These are phyloP conservation scores for Escallonia herrerae DNA, from an alignment of 129 eudicot genomes.

Conservation along the genomic window DNA sequence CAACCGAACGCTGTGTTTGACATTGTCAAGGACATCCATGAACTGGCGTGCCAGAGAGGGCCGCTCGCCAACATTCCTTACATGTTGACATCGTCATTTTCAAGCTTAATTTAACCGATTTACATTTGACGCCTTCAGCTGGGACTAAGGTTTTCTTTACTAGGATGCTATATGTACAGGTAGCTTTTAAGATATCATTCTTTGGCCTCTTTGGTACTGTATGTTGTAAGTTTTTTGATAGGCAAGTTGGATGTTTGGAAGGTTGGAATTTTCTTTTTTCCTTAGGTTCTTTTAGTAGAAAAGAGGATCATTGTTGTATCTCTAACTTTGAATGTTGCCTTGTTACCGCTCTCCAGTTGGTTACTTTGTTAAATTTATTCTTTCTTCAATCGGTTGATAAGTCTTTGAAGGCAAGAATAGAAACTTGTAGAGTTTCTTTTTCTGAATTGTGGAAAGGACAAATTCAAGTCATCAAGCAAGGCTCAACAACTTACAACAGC, in stretches of 20 bases:
- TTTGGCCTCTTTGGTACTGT: conserved; percentile 15
- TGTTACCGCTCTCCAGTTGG: too few species aligned
- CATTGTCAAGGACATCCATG: conserved; percentile 90
- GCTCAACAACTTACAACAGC: too few species aligned
- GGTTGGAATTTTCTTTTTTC: conserved; percentile 1
- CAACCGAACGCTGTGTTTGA: conserved; percentile 94
- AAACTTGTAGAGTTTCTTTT: too few species aligned
- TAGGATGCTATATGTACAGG: conserved; percentile 9
- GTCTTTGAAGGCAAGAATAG: neutral
- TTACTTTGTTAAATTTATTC: neutral
- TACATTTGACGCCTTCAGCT: neutral
- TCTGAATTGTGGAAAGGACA: too few species aligned
- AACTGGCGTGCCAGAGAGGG: conserved; percentile 70
- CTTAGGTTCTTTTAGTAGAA: neutral
- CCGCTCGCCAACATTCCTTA: conserved; percentile 59
- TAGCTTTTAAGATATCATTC: conserved; percentile 18
- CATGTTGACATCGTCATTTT: conserved; percentile 65
- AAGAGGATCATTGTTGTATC: neutral
- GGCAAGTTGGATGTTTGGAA: conserved; percentile 7
- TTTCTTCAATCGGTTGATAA: neutral
- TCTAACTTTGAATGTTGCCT: neutral
- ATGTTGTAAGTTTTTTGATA: conserved; percentile 6
- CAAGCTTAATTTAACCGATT: conserved; percentile 40
- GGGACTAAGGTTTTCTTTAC: neutral
- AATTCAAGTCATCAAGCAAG: too few species aligned